phyloP scores from a whole-genome alignment of 1,284 basidiomycete species.

The Rhodotorula sp. region DNA sequence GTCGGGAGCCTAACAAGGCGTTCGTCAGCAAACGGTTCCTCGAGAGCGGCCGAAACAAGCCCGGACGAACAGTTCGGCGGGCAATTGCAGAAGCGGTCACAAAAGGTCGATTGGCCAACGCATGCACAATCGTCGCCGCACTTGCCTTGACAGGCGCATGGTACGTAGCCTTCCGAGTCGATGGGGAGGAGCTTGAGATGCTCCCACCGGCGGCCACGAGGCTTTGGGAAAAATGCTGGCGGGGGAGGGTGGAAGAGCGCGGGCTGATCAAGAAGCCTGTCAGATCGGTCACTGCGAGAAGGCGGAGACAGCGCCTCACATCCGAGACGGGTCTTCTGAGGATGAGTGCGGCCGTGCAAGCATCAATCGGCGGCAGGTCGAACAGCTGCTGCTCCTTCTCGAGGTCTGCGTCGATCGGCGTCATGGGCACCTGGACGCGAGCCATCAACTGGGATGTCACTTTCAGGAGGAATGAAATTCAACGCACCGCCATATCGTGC shows the following conservation, averaged over 20 bases:
- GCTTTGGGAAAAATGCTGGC: too few species aligned
- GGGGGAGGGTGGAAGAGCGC: too few species aligned
- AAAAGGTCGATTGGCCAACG: background rate
- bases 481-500: background rate
- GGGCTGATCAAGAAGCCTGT: background rate
- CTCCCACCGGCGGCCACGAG: background rate
- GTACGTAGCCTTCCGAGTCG: constrained; percentile 1
- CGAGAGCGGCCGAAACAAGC: too few species aligned
- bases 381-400: background rate
- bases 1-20: background rate
- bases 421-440: background rate
- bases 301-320: too few species aligned
- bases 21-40: background rate
- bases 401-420: background rate
- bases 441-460: background rate
- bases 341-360: background rate
- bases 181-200: background rate
- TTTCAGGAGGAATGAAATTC: too few species aligned
- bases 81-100: constrained; percentile 20
- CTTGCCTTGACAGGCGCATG: background rate
- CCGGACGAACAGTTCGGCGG: constrained; percentile 4
- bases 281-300: background rate
- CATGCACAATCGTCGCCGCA: background rate
- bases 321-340: background rate
- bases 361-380: background rate